These are phyloP conservation scores for Glomus cerebriforme DNA, from an alignment of 192 early-diverging fungal species.

Conservation along the genomic window DNA sequence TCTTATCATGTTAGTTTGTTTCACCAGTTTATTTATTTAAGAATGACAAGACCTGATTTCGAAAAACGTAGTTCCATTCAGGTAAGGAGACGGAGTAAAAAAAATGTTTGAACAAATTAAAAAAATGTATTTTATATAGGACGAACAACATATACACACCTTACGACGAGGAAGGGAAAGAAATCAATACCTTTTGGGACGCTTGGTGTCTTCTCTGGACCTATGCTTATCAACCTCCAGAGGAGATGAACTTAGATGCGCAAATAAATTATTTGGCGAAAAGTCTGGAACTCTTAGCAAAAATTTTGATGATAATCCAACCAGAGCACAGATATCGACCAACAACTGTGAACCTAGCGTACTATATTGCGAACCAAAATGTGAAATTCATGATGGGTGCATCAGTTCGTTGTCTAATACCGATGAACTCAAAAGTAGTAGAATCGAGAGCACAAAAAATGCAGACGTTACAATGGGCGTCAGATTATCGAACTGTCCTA, in stretches of 20 bases:
- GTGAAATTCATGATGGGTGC: constrained; percentile 17
- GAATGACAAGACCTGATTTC: too few species aligned
- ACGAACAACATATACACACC: neutral
- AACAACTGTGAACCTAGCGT: constrained; percentile 12
- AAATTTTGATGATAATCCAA: constrained; percentile 11
- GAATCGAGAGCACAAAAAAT: neutral
- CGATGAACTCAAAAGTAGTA: too few species aligned
- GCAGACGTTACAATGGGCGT: neutral
- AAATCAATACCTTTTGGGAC: neutral
- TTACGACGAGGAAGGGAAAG: neutral
- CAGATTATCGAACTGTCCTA: neutral
- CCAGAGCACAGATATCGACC: neutral
- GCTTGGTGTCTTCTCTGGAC: neutral
- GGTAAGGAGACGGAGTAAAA: too few species aligned
- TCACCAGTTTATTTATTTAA: too few species aligned
- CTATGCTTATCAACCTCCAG: neutral
- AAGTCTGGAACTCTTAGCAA: neutral
- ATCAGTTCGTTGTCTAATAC: neutral
- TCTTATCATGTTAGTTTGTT: too few species aligned
- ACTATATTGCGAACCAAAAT: neutral
- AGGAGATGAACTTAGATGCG: neutral
- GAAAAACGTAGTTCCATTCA: too few species aligned
- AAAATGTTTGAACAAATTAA: too few species aligned
- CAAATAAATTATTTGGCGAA: constrained; percentile 8
- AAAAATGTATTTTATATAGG: too few species aligned